Evolutionary conservation across 805 yeast genomes (phyloP), one percentile per base, ranked within the genome.

Genomic region (Wickerhamomyces bovis): DNA sequence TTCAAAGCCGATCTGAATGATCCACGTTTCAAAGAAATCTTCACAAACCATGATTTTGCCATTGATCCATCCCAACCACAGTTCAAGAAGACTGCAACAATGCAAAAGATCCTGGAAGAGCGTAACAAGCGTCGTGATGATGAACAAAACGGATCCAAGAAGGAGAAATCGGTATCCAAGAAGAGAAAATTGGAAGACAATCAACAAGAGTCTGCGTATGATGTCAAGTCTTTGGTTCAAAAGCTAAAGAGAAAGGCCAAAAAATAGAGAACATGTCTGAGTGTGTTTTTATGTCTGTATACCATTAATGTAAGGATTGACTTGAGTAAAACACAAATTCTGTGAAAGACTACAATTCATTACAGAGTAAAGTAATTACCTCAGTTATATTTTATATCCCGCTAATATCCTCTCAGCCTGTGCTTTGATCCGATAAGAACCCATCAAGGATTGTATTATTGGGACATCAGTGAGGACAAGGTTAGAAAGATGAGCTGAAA

Each of bases 41-140:
- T 83, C 60, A 89, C 89, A 58, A 83, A 80, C 51, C 96, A 87
- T 52, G 94, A 85, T 51, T 94, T 80, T 67, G 97, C 97, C 12
- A 89, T 95, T 62, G 99, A 95, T 66, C 95, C 97, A 20, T 83
- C 95, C 19, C 81, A 76, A 60, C 85, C 95, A n/a, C 96, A 88
- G 63, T 92, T 78, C 73, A 89, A 86, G 69, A 80, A 83, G 66
- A 90, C 98, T 1, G 70, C 79, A 16, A 89, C 94, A 22, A 90
- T 92, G 96, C 82, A 83, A 61, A 75, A 83, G 64, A 77, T 94
- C 47, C 67, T 94, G 69, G 73, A 78, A 40, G 96, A 89, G 66
- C 77, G 96, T 54, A 74, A 77, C 38, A 79, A 80, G 61, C 75
- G 82, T 59, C 62, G 67, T 35, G 60, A 59, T 40, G 54, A 44